Conservation (phyloP, 805 yeast genomes). For the Kuraishia capsulata region DNA sequence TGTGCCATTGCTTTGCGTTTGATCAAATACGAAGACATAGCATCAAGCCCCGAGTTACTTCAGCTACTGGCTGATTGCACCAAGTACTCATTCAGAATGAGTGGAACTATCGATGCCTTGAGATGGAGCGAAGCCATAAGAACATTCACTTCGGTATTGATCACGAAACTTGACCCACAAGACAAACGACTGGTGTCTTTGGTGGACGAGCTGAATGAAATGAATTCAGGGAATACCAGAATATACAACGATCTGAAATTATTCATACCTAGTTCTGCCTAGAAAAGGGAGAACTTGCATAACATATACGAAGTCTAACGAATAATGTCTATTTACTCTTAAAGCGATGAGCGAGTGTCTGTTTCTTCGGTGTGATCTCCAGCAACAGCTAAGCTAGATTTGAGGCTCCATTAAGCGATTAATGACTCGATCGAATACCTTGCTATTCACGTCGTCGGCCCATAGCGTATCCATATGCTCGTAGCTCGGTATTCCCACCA, state of each 20-base stretch:
- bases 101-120: neutral
- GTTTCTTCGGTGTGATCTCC: no score
- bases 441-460: slow-evolving; percentile 58
- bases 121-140: neutral
- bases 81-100: neutral
- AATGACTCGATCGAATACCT: slow-evolving; percentile 24
- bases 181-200: neutral
- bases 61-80: neutral
- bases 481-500: slow-evolving; percentile 50
- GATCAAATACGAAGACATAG: no score
- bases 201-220: slow-evolving; percentile 2
- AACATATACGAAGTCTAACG: no score
- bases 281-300: no score
- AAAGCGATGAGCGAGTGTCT: no score
- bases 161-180: neutral
- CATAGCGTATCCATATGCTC: slow-evolving; percentile 89
- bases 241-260: neutral
- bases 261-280: neutral
- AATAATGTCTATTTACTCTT: no score
- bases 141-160: neutral
- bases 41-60: neutral
- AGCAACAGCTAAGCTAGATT: no score
- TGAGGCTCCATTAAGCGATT: neutral
- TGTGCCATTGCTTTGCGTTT: no score
- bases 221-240: neutral